Conservation (phyloP, 2,329 filamentous ascomycete genomes). For the Fusarium phyllophilum region DNA sequence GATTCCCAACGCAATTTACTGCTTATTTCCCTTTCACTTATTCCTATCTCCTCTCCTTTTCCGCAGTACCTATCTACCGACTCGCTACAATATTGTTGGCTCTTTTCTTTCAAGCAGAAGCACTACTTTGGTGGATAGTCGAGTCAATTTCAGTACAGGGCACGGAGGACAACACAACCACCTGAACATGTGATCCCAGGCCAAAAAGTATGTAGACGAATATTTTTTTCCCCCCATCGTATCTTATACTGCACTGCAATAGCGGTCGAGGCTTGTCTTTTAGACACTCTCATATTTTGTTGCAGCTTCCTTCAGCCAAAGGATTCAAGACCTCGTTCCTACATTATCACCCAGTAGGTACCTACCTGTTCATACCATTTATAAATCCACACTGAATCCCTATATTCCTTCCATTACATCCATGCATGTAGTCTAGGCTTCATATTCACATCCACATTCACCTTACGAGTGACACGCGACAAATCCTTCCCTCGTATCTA, state of each 20-base stretch:
- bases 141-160: neutral
- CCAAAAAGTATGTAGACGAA: neutral
- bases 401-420: neutral
- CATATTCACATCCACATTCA: neutral
- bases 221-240: neutral
- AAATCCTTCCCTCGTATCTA: constrained; percentile 13
- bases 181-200: constrained; percentile 27
- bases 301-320: neutral
- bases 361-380: neutral
- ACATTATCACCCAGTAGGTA: neutral
- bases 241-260: neutral
- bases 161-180: constrained; percentile 1
- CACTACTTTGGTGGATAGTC: constrained; percentile 18
- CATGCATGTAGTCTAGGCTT: neutral
- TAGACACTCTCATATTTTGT: neutral
- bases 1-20: constrained; percentile 27
- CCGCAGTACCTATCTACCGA: neutral
- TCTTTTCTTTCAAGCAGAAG: constrained; percentile 14
- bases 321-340: neutral
- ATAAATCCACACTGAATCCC: neutral
- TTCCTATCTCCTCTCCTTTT: neutral
- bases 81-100: neutral
- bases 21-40: constrained; percentile 9
- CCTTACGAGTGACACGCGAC: constrained; percentile 30
- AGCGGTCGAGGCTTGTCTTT: neutral